Percentiles rank a stretch among this genome's conserved stretches.
phyloP scores from a whole-genome alignment of 2,329 filamentous ascomycete genomes.

The Helotiales sp. region DNA sequence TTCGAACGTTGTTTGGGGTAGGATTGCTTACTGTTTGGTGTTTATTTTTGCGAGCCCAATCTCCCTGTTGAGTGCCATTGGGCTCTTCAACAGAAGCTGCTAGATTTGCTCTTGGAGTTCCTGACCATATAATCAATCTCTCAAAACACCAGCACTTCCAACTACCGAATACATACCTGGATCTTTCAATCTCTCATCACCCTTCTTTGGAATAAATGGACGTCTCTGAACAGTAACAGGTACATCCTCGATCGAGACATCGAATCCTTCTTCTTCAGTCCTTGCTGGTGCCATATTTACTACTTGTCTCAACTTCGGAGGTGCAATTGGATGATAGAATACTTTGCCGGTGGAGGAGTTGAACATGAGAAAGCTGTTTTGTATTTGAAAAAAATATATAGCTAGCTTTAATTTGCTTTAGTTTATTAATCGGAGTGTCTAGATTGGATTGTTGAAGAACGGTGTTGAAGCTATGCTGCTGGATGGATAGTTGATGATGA shows the following conservation, averaged over 20 bases:
- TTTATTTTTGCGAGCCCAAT: slow-evolving; percentile 46
- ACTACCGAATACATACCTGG: slow-evolving; percentile 21
- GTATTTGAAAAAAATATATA: background rate
- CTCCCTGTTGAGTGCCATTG: slow-evolving; percentile 48
- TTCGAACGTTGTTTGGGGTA: no score
- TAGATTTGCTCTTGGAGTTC: slow-evolving; percentile 49
- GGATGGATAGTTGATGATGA: background rate
- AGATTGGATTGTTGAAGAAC: background rate
- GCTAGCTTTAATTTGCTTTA: no score
- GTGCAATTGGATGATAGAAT: background rate
- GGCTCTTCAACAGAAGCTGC: slow-evolving; percentile 48
- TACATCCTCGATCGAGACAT: slow-evolving; percentile 22
- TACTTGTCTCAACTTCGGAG: background rate
- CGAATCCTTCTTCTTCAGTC: slow-evolving; percentile 24
- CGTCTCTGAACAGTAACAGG: slow-evolving; percentile 29
- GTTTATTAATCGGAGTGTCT: background rate
- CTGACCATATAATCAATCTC: slow-evolving; percentile 29
- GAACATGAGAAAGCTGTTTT: background rate
- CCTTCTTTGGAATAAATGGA: slow-evolving; percentile 24
- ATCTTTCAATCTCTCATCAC: slow-evolving; percentile 17
- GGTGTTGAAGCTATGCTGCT: background rate
- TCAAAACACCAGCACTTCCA: background rate
- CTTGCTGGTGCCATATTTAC: slow-evolving; percentile 22
- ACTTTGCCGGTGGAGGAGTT: background rate
- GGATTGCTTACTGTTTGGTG: slow-evolving; percentile 42